A percentile compares a stretch with the other conserved stretches of the same genome.
phyloP scores from a whole-genome alignment of 2,329 filamentous ascomycete genomes.

The Graphilbum sp. region DNA sequence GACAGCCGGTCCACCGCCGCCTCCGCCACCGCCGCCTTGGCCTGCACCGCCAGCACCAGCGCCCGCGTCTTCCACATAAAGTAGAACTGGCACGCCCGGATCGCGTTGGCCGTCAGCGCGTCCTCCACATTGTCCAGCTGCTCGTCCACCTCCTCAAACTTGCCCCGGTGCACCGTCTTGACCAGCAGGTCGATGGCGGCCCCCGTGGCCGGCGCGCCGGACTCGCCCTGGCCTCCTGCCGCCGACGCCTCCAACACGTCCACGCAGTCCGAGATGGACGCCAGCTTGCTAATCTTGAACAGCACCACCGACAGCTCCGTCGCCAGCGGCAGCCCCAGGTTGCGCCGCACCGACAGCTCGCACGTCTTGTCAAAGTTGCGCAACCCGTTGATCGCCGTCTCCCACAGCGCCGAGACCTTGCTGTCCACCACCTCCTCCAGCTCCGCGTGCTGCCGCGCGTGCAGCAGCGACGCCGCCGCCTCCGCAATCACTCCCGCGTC shows the following conservation, averaged over 20 bases:
- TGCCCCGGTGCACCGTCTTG: conserved; percentile 57
- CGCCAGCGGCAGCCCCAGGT: conserved; percentile 47
- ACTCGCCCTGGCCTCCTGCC: conserved; percentile 30
- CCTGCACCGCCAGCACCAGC: conserved; percentile 36
- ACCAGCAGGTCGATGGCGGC: conserved; percentile 58
- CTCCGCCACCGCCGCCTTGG: conserved; percentile 37
- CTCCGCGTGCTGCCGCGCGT: conserved; percentile 75
- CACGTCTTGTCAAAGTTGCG: conserved; percentile 53
- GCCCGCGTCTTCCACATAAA: conserved; percentile 82
- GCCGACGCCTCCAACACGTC: conserved; percentile 54
- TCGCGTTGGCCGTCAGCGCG: conserved; percentile 57
- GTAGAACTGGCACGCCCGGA: conserved; percentile 68
- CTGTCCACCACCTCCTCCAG: conserved; percentile 70
- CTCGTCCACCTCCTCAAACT: conserved; percentile 49
- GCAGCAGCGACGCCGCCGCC: conserved; percentile 65
- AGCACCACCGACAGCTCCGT: conserved; percentile 57
- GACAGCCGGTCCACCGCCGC: conserved; percentile 44
- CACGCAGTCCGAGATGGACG: conserved; percentile 62
- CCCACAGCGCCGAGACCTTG: conserved; percentile 73
- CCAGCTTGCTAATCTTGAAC: conserved; percentile 65
- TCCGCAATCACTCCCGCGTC: conserved; percentile 74
- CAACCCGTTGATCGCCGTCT: conserved; percentile 61
- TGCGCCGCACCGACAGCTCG: conserved; percentile 55
- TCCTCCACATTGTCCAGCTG: conserved; percentile 65
- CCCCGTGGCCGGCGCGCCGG: conserved; percentile 31